These are phyloP conservation scores for Oryza australiensis DNA, from an alignment of 176 grass and related monocot genomes.

Conservation along the genomic window DNA sequence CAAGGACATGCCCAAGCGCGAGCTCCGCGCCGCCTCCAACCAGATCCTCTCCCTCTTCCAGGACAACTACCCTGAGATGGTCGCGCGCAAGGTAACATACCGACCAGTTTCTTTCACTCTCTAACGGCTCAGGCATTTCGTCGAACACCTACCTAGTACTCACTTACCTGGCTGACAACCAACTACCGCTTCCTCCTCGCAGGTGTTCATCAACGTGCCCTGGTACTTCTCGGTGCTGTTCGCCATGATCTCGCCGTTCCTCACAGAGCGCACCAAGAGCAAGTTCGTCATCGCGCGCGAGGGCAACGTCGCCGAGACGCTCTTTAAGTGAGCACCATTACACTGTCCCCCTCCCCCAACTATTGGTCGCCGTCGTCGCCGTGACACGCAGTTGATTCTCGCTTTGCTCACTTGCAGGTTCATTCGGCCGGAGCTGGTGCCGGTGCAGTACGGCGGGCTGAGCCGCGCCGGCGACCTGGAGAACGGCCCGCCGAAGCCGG, in stretches of 20 bases:
- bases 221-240: constrained; percentile 97
- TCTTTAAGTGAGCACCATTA: constrained; percentile 61
- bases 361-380: too few species aligned
- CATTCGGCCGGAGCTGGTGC: constrained; percentile 90
- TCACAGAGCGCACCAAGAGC: constrained; percentile 97
- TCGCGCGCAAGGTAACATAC: constrained; percentile 73
- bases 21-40: constrained; percentile 83
- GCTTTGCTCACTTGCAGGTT: constrained; percentile 40
- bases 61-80: constrained; percentile 99
- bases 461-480: constrained; percentile 79
- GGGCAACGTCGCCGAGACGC: constrained; percentile 92
- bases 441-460: constrained; percentile 86
- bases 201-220: constrained; percentile 97
- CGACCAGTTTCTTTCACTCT: too few species aligned
- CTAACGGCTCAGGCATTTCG: background rate
- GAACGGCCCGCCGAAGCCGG: constrained; percentile 86
- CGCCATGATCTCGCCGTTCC: constrained; percentile 87
- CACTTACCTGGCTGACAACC: too few species aligned
- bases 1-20: constrained; percentile 92
- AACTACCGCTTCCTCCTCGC: background rate
- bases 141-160: background rate
- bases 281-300: constrained; percentile 95
- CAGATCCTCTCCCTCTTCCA: constrained; percentile 94
- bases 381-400: background rate
- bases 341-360: background rate